phyloP scores from a whole-genome alignment of 441 rosid species.

The Pelargonium australe region DNA sequence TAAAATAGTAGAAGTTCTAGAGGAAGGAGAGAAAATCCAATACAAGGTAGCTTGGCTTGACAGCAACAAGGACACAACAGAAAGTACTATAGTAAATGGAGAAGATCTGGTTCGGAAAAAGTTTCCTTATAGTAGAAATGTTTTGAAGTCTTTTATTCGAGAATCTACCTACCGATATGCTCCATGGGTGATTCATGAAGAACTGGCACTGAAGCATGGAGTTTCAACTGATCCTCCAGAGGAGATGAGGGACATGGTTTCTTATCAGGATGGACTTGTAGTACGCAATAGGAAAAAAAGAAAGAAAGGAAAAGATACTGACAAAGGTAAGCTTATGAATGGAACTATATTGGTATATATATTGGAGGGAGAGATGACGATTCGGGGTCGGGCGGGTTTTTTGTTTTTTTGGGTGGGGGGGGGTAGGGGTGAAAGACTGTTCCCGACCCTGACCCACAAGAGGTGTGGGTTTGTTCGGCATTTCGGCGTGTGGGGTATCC shows the following conservation, averaged over 20 bases:
- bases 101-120: constrained; percentile 72
- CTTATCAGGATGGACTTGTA: constrained; percentile 58
- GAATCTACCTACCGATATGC: constrained; percentile 75
- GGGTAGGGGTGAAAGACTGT: no score
- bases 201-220: constrained; percentile 58
- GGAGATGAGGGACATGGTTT: constrained; percentile 49
- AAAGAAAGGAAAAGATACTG: constrained; percentile 36
- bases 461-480: no score
- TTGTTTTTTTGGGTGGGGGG: no score
- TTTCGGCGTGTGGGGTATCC: no score
- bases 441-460: no score
- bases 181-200: constrained; percentile 84
- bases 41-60: constrained; percentile 77
- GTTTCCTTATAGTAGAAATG: constrained; percentile 61
- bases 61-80: constrained; percentile 45
- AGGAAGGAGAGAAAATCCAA: constrained; percentile 31
- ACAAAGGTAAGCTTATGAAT: constrained; percentile 26
- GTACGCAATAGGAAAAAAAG: constrained; percentile 44
- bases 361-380: no score
- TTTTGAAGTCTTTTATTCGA: constrained; percentile 86
- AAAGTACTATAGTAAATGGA: constrained; percentile 38
- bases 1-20: constrained; percentile 51
- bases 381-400: no score
- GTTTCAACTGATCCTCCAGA: constrained; percentile 60
- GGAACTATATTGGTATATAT: constrained; percentile 9